These are phyloP conservation scores for Carex pumila DNA, from an alignment of 176 grass and related monocot genomes.

Conservation along the genomic window DNA sequence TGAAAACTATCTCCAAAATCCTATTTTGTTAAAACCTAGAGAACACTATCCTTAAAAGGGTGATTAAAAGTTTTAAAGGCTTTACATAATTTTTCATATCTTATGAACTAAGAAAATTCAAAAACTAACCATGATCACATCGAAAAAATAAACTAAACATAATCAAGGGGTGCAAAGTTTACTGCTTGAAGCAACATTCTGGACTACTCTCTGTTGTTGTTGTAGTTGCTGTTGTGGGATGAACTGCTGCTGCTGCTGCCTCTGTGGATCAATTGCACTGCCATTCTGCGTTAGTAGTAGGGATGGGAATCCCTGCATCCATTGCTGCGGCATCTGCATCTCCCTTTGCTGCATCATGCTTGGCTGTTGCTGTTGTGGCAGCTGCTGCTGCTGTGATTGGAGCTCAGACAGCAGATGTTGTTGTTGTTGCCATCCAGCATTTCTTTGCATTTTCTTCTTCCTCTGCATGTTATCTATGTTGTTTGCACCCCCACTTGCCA, in stretches of 20 bases:
- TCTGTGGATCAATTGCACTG: constrained; percentile 26
- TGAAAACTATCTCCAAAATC: not conserved
- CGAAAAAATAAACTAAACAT: not conserved
- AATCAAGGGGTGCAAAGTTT: constrained; percentile 30
- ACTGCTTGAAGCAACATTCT: constrained; percentile 87
- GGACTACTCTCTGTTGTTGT: constrained; percentile 38
- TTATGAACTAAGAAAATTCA: not conserved
- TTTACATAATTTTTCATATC: not conserved
- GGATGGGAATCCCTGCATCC: constrained; percentile 46
- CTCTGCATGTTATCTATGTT: constrained; percentile 36
- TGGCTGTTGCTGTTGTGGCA: constrained; percentile 45
- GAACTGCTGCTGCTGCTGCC: constrained; percentile 42
- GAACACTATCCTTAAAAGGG: not conserved
- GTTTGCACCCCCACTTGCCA: constrained; percentile 31
- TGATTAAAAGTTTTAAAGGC: not conserved
- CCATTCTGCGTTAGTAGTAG: constrained; percentile 56
- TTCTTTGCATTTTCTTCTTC: constrained; percentile 17
- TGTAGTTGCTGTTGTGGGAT: constrained; percentile 24
- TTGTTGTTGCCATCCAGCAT: constrained; percentile 40
- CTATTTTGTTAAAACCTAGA: not conserved
- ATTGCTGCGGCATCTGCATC: constrained; percentile 26
- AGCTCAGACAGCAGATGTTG: constrained; percentile 52
- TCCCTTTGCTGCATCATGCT: not conserved
- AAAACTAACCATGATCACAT: not conserved
- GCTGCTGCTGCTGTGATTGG: constrained; percentile 69